Conservation (phyloP, 2,329 filamentous ascomycete genomes). For the Aspergillus caelatus region DNA sequence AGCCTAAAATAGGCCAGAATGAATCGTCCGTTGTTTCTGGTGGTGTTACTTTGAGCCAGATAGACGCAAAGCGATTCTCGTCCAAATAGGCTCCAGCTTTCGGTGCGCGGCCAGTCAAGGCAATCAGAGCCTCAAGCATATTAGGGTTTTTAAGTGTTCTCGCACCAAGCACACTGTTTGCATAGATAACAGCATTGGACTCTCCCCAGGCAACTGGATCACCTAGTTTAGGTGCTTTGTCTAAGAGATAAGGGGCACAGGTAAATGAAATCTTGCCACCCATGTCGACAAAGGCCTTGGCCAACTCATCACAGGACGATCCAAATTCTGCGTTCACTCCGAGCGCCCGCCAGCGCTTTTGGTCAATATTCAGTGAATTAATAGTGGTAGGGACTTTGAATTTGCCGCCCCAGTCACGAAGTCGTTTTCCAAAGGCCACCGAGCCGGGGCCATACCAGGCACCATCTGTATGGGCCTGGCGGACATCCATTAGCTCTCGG, state of each 20-base stretch:
- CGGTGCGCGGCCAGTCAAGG: neutral
- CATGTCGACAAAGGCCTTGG: neutral
- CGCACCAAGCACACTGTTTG: neutral
- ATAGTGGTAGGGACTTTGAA: neutral
- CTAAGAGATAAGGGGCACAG: neutral
- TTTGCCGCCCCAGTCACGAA: neutral
- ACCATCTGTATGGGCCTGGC: neutral
- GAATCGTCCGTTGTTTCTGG: neutral
- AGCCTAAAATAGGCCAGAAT: neutral
- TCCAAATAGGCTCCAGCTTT: neutral
- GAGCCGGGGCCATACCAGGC: neutral
- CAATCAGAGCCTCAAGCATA: neutral
- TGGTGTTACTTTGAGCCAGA: neutral
- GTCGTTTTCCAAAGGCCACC: neutral
- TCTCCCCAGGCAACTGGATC: neutral
- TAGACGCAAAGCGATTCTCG: neutral
- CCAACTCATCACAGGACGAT: neutral
- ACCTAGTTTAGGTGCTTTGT: neutral
- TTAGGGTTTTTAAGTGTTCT: neutral
- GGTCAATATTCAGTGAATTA: neutral
- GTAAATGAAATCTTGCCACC: neutral
- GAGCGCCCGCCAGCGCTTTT: neutral
- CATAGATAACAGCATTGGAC: neutral
- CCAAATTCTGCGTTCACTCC: neutral
- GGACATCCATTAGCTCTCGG: neutral